A percentile compares a stretch with the other conserved stretches of the same genome.
Evolutionary conservation across 2,329 filamentous ascomycete genomes (phyloP).

Genomic region (Mariannaea sp.): DNA sequence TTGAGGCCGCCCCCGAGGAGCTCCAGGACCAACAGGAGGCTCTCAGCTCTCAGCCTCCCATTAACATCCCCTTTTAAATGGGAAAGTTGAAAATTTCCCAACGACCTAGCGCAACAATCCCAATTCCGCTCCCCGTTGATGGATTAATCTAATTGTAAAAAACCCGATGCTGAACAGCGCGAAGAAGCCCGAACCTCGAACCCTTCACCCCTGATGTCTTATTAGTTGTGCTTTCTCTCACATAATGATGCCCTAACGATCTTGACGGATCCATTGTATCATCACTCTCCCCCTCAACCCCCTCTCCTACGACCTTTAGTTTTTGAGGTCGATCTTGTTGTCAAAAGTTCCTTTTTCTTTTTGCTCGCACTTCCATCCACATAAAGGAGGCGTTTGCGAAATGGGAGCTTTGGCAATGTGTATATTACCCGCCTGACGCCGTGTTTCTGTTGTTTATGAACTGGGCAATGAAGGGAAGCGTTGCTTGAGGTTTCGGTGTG

Average conservation of each 20-base stretch:
- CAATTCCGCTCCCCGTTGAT: constrained; percentile 30
- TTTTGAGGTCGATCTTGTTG: constrained; percentile 13
- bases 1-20: constrained; percentile 84
- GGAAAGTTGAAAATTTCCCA: constrained; percentile 17
- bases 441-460: constrained; percentile 22
- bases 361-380: background rate
- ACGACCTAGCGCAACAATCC: constrained; percentile 26
- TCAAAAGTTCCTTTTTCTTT: background rate
- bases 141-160: constrained; percentile 38
- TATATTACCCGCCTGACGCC: constrained; percentile 37
- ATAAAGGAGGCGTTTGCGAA: background rate
- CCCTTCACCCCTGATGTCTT: constrained; percentile 37
- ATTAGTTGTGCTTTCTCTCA: constrained; percentile 36
- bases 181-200: constrained; percentile 29
- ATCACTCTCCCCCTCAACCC: constrained; percentile 11
- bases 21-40: constrained; percentile 82
- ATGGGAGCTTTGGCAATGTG: constrained; percentile 28
- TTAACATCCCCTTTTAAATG: constrained; percentile 69
- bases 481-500: constrained; percentile 23
- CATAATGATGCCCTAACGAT: constrained; percentile 29
- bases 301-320: constrained; percentile 11
- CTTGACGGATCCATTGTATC: constrained; percentile 16
- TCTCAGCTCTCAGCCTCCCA: constrained; percentile 53
- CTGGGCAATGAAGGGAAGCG: constrained; percentile 23
- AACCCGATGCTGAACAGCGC: constrained; percentile 32